These are phyloP conservation scores for Cicer cuneatum DNA, from an alignment of 306 rosid genomes.

Conservation along the genomic window DNA sequence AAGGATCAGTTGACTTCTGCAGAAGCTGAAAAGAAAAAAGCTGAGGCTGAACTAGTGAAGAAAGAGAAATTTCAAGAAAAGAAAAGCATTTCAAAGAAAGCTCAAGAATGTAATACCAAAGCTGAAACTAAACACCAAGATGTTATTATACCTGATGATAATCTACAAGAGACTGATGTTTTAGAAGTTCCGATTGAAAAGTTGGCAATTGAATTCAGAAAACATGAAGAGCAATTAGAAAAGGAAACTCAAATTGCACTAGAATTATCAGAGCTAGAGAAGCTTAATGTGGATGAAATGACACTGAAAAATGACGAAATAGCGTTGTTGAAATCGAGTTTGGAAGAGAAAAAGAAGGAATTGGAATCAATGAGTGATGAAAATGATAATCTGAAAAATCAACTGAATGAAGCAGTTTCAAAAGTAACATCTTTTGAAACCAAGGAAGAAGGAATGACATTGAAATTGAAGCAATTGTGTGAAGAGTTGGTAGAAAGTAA, in stretches of 20 bases:
- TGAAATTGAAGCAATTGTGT: conserved; percentile 50
- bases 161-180: conserved; percentile 70
- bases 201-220: conserved; percentile 44
- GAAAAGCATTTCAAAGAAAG: conserved; percentile 40
- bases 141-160: conserved; percentile 43
- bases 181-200: conserved; percentile 74
- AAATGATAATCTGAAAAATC: conserved; percentile 60
- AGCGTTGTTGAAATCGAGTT: conserved; percentile 48
- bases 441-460: conserved; percentile 59
- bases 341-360: conserved; percentile 66
- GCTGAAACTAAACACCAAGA: conserved; percentile 42
- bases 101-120: conserved; percentile 44
- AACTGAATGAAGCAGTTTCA: conserved; percentile 54
- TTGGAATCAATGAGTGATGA: conserved; percentile 45
- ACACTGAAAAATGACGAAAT: conserved; percentile 59
- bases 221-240: conserved; percentile 43
- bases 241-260: conserved; percentile 50
- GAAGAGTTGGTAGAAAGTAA: conserved; percentile 65
- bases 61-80: conserved; percentile 28
- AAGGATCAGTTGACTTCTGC: conserved; percentile 81
- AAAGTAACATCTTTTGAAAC: conserved; percentile 54
- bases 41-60: conserved; percentile 73
- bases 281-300: conserved; percentile 50
- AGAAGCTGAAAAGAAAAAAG: conserved; percentile 82
- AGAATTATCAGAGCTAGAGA: conserved; percentile 48